Percentiles rank a stretch among this genome's conserved stretches.
phyloP scores from a whole-genome alignment of 306 rosid genomes.

The Lotus japonicus region DNA sequence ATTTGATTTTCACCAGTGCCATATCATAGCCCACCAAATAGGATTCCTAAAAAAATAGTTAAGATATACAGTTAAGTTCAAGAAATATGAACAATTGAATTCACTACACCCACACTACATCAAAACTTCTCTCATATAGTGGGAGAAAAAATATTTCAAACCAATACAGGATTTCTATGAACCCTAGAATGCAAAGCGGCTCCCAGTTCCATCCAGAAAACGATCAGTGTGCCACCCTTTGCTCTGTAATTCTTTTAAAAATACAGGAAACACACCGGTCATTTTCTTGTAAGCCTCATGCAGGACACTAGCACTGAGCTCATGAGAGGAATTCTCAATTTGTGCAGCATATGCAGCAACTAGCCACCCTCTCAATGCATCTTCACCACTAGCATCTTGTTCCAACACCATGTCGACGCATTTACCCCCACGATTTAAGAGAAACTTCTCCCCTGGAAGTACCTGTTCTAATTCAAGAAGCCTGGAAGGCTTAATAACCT shows the following conservation, averaged over 20 bases:
- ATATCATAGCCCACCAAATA: no score
- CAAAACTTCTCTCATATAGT: conserved; percentile 13
- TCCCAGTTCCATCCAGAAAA: conserved; percentile 78
- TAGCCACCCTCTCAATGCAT: conserved; percentile 92
- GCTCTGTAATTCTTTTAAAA: conserved; percentile 60
- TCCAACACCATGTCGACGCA: conserved; percentile 76
- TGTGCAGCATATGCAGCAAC: conserved; percentile 75
- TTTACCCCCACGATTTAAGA: conserved; percentile 40
- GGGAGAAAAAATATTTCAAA: not conserved
- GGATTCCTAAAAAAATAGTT: no score
- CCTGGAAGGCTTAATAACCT: conserved; percentile 69
- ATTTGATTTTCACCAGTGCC: no score
- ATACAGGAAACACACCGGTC: conserved; percentile 53
- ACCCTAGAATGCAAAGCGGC: conserved; percentile 52
- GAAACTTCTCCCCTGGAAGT: conserved; percentile 72
- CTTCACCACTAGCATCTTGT: conserved; percentile 78
- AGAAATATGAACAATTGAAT: not conserved
- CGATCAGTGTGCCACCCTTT: conserved; percentile 98
- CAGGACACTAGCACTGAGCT: conserved; percentile 33
- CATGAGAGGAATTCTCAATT: conserved; percentile 32
- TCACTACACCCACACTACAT: not conserved
- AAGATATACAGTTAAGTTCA: no score
- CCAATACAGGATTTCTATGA: not conserved
- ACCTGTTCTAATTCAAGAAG: conserved; percentile 47
- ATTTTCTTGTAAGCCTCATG: conserved; percentile 67